Evolutionary conservation across 768 basidiomycete genomes (phyloP), one percentile per base, ranked within the genome.

Genomic region (Leccinum uliginosum): DNA sequence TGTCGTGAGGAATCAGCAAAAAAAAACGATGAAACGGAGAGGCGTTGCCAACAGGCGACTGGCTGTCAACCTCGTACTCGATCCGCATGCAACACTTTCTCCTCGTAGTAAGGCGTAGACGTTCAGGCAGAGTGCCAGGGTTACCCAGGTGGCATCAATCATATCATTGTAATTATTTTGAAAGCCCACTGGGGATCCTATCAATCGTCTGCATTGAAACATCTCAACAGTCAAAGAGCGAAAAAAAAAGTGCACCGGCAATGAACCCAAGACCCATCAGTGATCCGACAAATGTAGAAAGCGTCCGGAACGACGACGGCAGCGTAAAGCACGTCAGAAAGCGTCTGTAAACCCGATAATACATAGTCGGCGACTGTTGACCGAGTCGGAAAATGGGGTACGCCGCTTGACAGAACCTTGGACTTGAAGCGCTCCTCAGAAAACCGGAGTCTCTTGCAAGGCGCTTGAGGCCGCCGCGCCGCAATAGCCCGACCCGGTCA

Each of bases 241-340:
- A 35, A 6, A 38, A 38, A 15, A 38, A 40, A 17, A 17, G 32
- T 34, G 32, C 32, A 34, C 11, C 23, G 50, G 15, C 56, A 71
- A 24, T 59, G 64, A 24, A 67, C 55, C 67, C 70, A 71, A 2
- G 67, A 62, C 24, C 24, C 59, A 71, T 66, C 51, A 73, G 19
- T 4, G 68, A 67, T 21, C 68, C 70, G 35, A 71, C 65, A 4
- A 68, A 65, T 30, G 61, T 58, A 3, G 72, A 72, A n/a, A 72
- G 48, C 45, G 63, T 71, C n/a, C 65, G 64, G n/a, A 72, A 53
- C 26, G 72, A 72, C 10, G 71, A 72, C 12, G 71, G 71, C 7
- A 70, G 64, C 0, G 65, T 69, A 23, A 73, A 71, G 38, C 58
- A 64, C n/a, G 43, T 32, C 32, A 21, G 54, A 1, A 44, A 6